Conservation (phyloP, 495 filamentous ascomycete genomes). For the Friedmanniomyces endolithicus region DNA sequence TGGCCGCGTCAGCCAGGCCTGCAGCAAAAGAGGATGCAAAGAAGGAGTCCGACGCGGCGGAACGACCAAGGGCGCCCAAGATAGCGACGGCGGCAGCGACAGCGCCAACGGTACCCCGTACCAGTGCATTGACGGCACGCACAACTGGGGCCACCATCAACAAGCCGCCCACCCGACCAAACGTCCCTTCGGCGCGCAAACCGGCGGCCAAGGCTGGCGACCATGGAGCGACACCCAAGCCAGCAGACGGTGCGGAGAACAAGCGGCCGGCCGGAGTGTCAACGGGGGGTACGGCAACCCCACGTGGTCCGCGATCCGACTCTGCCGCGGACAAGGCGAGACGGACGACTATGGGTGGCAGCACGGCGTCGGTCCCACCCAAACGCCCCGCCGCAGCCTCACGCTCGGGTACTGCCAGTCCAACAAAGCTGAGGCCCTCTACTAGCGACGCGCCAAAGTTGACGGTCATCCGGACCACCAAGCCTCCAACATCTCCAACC, state of each 20-base stretch:
- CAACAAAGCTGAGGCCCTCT: neutral
- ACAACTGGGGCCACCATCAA: neutral
- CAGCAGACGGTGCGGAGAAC: conserved; percentile 11
- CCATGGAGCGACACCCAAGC: neutral
- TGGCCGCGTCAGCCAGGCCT: no score
- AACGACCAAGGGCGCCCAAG: neutral
- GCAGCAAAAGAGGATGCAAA: neutral
- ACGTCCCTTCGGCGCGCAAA: neutral
- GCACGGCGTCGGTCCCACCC: conserved; percentile 1
- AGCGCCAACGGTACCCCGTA: neutral
- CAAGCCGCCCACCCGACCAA: neutral
- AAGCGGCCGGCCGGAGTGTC: conserved; percentile 6
- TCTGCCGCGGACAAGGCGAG: conserved; percentile 6
- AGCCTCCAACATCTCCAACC: conserved; percentile 3
- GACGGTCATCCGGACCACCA: neutral
- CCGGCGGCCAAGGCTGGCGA: neutral
- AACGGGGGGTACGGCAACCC: neutral
- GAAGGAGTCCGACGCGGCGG: neutral
- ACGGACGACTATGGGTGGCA: conserved; percentile 8
- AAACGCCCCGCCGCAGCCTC: conserved; percentile 4
- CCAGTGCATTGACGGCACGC: neutral
- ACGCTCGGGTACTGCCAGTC: conserved; percentile 7
- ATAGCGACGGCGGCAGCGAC: neutral
- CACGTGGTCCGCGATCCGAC: neutral
- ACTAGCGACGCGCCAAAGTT: neutral